Evolutionary conservation across 805 yeast genomes (phyloP).

Genomic region (Pichia manshurica): DNA sequence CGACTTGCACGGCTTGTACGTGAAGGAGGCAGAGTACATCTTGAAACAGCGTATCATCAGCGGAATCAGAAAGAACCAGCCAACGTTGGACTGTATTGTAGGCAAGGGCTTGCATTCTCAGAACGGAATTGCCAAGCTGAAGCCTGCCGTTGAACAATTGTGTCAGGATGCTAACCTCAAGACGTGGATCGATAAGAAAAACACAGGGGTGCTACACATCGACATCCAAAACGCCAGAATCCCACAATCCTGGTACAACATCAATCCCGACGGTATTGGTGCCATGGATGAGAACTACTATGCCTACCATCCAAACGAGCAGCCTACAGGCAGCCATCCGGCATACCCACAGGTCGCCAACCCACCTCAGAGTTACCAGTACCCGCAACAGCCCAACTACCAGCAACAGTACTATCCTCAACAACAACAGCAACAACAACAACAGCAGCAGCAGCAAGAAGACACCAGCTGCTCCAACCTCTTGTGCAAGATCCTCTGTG

Average conservation of each 20-base stretch:
- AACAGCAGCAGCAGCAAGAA: slow-evolving; percentile 22
- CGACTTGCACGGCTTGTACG: slow-evolving; percentile 87
- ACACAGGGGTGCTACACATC: slow-evolving; percentile 75
- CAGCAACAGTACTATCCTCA: slow-evolving; percentile 23
- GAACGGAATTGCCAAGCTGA: slow-evolving; percentile 76
- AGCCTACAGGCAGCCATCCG: slow-evolving; percentile 19
- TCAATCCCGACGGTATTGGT: slow-evolving; percentile 29
- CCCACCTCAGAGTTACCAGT: slow-evolving; percentile 23
- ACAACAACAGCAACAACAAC: slow-evolving; percentile 23
- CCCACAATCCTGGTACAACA: slow-evolving; percentile 34
- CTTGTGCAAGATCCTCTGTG: background rate
- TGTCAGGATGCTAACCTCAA: slow-evolving; percentile 62
- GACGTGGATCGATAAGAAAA: slow-evolving; percentile 59
- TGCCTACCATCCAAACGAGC: slow-evolving; percentile 13
- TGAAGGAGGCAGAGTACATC: slow-evolving; percentile 79
- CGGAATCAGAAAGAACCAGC: slow-evolving; percentile 53
- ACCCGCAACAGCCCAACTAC: slow-evolving; percentile 30
- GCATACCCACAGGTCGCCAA: slow-evolving; percentile 18
- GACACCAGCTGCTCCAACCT: slow-evolving; percentile 5
- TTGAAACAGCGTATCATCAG: slow-evolving; percentile 68
- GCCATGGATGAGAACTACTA: slow-evolving; percentile 28
- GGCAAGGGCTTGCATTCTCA: slow-evolving; percentile 89
- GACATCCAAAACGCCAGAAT: slow-evolving; percentile 48
- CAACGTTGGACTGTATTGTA: slow-evolving; percentile 72
- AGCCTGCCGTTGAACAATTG: slow-evolving; percentile 80